Base-by-base conservation (phyloP, 768 basidiomycete genomes). In the Suillus bovinus region DNA sequence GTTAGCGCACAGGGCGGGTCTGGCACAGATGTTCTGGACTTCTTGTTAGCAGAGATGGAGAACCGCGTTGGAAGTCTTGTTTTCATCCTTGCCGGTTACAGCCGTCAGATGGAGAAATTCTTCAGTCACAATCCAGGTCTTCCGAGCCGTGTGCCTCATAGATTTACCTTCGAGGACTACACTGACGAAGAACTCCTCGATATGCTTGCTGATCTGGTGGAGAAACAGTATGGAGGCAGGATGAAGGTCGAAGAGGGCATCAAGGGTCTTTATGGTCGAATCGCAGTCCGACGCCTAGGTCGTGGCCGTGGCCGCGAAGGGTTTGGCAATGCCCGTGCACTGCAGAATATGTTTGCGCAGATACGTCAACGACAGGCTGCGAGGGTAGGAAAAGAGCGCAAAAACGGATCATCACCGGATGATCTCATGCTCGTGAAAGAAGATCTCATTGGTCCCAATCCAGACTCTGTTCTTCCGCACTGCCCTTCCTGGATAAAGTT, bases 91-190 rank as follows among this genome's bases (percentile, higher is more conserved):
- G 87, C 87, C 0, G 87, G 87, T 5, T 88, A 88, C 67, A 80
- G 74, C 66, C 84, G 80, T 61, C 79, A 88, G 69, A 87, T 88
- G 87, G 87, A 88, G 64, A 83, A 78, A 41, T 88, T 88, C 72
- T 87, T 88, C 66, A 85, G 87, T 64, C 86, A 87, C 66, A 88
- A 88, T 67, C 86, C 85, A 5, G 87, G 87, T 5, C 70, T 88
- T 16, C 69, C 71, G 13, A 87, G 86, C 71, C 83, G 87, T 14
- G 83, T 88, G 11, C 87, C 87, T 0, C 79, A 84, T 63, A 71
- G 70, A 44, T 74, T 88, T 50, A 71, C 81, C 20, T 88, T 88
- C 66, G 70, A 70, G 5, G 87, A 88, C 65, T 88, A 88, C 67
- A 74, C 68, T 8, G 82, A 87, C 60, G 67, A 71, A 14, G 83